Evolutionary conservation across 2,329 filamentous ascomycete genomes (phyloP).

Genomic region (Calonectria pauciramosa): DNA sequence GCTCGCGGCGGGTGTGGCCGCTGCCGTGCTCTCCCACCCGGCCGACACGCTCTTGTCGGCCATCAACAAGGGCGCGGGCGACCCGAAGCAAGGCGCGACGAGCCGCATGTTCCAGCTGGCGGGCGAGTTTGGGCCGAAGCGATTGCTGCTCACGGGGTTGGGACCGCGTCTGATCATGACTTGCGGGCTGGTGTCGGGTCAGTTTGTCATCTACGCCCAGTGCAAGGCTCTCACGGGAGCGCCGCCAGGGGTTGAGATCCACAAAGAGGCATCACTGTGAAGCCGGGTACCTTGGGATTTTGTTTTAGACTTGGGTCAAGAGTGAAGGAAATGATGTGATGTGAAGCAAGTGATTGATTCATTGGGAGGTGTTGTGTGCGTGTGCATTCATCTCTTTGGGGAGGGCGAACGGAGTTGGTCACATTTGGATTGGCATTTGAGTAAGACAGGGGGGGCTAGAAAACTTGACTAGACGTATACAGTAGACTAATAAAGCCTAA

Average conservation of each 20-base stretch:
- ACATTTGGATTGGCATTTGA: neutral
- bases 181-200: constrained; percentile 64
- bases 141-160: constrained; percentile 61
- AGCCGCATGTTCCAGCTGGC: constrained; percentile 67
- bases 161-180: constrained; percentile 68
- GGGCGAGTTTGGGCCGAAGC: constrained; percentile 63
- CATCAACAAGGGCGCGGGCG: constrained; percentile 68
- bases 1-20: constrained; percentile 89
- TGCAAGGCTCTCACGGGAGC: constrained; percentile 67
- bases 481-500: neutral
- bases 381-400: neutral
- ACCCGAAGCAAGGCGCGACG: constrained; percentile 62
- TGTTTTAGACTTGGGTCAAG: neutral
- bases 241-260: constrained; percentile 65
- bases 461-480: neutral
- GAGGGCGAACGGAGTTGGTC: neutral
- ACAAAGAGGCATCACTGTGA: constrained; percentile 58
- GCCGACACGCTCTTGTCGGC: constrained; percentile 76
- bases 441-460: neutral
- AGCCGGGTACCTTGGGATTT: neutral
- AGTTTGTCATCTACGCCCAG: constrained; percentile 69
- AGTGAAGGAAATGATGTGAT: neutral
- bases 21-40: constrained; percentile 89
- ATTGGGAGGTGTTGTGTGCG: neutral
- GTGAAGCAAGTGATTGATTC: neutral